phyloP scores from a whole-genome alignment of 768 basidiomycete species.

The Clitopilus hobsonii region DNA sequence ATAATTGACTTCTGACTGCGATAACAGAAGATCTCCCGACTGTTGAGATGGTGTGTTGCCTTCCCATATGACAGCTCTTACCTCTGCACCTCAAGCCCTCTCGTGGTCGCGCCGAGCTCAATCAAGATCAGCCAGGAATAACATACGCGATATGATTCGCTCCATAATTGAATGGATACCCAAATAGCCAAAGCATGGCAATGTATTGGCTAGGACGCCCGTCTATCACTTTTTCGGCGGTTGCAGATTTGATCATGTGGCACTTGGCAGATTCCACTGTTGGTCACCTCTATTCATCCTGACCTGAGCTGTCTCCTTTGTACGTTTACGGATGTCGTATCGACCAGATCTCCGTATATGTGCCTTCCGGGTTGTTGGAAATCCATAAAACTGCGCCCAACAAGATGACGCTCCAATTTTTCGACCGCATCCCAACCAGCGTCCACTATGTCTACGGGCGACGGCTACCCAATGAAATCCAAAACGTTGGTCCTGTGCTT shows the following conservation, averaged over 20 bases:
- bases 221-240: not conserved
- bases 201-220: not conserved
- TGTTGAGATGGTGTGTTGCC: not conserved
- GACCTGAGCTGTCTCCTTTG: not conserved
- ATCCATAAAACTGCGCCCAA: not conserved
- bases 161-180: not conserved
- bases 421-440: not conserved
- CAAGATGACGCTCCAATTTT: not conserved
- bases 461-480: constrained; percentile 11
- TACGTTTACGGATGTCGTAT: not conserved
- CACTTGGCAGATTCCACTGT: not conserved
- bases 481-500: constrained; percentile 63
- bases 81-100: not conserved
- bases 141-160: not conserved
- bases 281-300: not conserved
- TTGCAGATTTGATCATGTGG: not conserved
- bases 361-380: not conserved
- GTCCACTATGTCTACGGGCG: not conserved
- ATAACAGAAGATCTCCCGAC: not conserved
- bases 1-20: too few relatives aligned
- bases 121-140: not conserved
- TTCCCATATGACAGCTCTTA: not conserved
- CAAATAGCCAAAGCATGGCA: not conserved
- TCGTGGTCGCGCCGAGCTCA: not conserved
- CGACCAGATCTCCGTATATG: not conserved